Conservation (phyloP, 768 basidiomycete species). For the Lentinula lateritia region DNA sequence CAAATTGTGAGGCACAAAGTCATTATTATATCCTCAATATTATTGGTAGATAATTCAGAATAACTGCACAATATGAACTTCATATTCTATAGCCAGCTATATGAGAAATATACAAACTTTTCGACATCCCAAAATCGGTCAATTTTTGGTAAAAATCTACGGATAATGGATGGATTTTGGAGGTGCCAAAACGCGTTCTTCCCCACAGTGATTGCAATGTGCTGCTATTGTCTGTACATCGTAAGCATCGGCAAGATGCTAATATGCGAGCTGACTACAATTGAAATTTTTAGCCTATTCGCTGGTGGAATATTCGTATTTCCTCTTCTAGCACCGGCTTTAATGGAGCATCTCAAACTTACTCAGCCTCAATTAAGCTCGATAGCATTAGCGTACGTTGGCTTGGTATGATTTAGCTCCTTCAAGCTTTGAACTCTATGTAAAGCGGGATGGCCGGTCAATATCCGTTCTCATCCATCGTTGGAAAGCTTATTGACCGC, state of each 20-base stretch:
- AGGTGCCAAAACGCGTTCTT: too few relatives aligned
- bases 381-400: constrained; percentile 66
- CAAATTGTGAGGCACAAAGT: too few relatives aligned
- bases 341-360: constrained; percentile 55
- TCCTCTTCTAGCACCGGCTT: constrained; percentile 62
- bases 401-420: neutral
- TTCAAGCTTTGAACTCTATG: neutral
- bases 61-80: too few relatives aligned
- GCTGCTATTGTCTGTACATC: constrained; percentile 12
- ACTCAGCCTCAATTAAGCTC: constrained; percentile 76
- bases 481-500: constrained; percentile 63
- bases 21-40: too few relatives aligned
- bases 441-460: constrained; percentile 77
- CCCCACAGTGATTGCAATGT: too few relatives aligned
- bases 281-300: constrained; percentile 43
- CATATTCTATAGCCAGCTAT: too few relatives aligned
- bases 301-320: constrained; percentile 81
- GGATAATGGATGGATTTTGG: too few relatives aligned
- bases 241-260: constrained; percentile 3
- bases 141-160: too few relatives aligned
- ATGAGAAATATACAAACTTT: too few relatives aligned
- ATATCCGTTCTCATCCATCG: constrained; percentile 68
- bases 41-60: too few relatives aligned
- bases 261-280: neutral
- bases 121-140: too few relatives aligned